A percentile compares a stretch with the other conserved stretches of the same genome.
phyloP scores from a whole-genome alignment of 768 basidiomycete genomes.

The Hysterangium stoloniferum region DNA sequence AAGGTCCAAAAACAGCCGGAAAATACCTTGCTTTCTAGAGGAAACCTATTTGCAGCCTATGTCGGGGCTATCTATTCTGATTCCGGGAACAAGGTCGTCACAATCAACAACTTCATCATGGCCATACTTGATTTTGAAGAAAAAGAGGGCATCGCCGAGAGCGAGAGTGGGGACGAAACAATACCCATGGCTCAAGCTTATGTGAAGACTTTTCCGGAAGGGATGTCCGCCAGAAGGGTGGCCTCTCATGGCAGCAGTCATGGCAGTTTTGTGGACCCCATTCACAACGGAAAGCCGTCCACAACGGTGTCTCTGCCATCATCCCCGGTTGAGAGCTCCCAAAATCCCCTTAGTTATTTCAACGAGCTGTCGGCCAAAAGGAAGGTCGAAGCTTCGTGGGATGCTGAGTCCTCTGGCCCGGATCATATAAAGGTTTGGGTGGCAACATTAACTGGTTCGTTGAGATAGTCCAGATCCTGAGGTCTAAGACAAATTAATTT shows the following conservation, averaged over 20 bases:
- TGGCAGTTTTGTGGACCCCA: background rate
- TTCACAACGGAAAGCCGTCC: too few relatives aligned
- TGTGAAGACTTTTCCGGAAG: background rate
- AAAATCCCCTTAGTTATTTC: background rate
- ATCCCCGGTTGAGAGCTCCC: background rate
- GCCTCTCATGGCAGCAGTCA: background rate
- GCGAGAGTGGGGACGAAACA: background rate
- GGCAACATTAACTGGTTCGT: background rate
- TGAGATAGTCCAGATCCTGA: background rate
- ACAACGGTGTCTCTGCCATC: too few relatives aligned
- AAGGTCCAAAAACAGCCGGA: background rate
- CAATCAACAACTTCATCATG: background rate
- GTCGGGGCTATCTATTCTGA: background rate
- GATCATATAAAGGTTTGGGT: background rate
- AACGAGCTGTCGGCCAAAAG: background rate
- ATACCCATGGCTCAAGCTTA: background rate
- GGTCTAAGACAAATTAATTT: background rate
- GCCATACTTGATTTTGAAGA: background rate
- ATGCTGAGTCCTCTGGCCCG: background rate
- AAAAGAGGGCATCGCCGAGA: background rate
- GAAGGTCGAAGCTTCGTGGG: background rate
- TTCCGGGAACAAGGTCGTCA: background rate
- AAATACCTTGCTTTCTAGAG: background rate
- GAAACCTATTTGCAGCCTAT: conserved; percentile 2
- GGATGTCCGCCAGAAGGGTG: background rate